These are phyloP conservation scores for Russula sp. DNA, from an alignment of 768 basidiomycete species.

Conservation along the genomic window DNA sequence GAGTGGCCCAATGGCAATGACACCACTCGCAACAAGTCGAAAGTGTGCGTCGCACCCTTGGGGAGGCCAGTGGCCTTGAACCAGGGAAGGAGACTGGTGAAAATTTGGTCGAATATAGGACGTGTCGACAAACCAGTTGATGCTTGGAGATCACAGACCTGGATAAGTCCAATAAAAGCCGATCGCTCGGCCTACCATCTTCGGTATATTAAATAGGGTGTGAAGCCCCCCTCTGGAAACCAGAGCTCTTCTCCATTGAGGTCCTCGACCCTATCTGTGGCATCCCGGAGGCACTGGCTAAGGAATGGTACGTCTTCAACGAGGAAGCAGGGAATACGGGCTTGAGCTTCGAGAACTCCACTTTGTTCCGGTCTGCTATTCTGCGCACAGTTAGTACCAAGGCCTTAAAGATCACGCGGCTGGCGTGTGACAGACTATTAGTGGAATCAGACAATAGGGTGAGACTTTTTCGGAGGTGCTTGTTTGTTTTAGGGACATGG, in stretches of 20 bases:
- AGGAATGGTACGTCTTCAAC: conserved; percentile 95
- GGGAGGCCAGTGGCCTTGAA: conserved; percentile 85
- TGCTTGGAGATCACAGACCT: conserved; percentile 80
- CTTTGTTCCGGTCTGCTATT: conserved; percentile 92
- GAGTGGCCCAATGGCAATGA: conserved; percentile 42
- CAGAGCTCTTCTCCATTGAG: conserved; percentile 74
- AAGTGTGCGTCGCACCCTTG: conserved; percentile 82
- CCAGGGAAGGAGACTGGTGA: conserved; percentile 91
- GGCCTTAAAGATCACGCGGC: conserved; percentile 82
- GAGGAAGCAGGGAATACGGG: conserved; percentile 91
- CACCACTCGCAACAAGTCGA: conserved; percentile 94
- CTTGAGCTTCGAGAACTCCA: conserved; percentile 91
- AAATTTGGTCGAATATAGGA: conserved; percentile 90
- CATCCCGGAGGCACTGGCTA: conserved; percentile 73
- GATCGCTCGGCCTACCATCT: conserved; percentile 55
- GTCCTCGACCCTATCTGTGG: conserved; percentile 74
- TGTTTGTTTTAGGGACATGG: conserved; percentile 84
- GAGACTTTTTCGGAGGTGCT: conserved; percentile 67
- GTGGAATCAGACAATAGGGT: conserved; percentile 79
- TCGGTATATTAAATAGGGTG: conserved; percentile 89
- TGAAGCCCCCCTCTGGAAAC: conserved; percentile 58
- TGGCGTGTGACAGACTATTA: conserved; percentile 92
- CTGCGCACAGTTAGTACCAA: conserved; percentile 85
- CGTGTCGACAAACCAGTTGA: conserved; percentile 66
- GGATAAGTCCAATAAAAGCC: conserved; percentile 16